A percentile compares a stretch with the other conserved stretches of the same genome.
These are phyloP conservation scores for Solanum rostratum DNA, from an alignment of 257 asterid genomes.

Conservation along the genomic window DNA sequence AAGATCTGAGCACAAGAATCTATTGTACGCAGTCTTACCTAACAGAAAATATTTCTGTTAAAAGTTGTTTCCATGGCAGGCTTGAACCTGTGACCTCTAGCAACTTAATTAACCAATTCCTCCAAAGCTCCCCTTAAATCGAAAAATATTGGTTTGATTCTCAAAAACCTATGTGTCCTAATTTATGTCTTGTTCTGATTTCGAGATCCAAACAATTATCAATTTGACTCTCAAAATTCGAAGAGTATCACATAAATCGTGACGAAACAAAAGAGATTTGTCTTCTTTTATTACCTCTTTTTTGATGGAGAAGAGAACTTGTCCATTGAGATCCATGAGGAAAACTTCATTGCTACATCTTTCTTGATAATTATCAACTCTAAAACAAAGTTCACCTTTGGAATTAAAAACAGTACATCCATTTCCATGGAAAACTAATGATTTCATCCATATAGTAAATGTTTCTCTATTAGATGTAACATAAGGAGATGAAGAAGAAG, in stretches of 20 bases:
- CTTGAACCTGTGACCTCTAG: too few relatives aligned
- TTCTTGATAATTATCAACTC: slow-evolving; percentile 71
- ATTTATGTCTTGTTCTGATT: not conserved
- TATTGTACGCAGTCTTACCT: too few relatives aligned
- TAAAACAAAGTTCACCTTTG: slow-evolving; percentile 48
- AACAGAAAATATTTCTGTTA: too few relatives aligned
- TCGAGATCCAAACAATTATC: not conserved
- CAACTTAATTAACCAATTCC: too few relatives aligned
- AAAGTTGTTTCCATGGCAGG: too few relatives aligned
- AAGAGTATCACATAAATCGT: not conserved
- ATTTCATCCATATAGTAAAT: slow-evolving; percentile 78
- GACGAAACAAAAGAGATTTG: not conserved
- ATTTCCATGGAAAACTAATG: slow-evolving; percentile 63
- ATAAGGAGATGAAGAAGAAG: slow-evolving; percentile 1
- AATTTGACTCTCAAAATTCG: not conserved
- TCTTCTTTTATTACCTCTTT: slow-evolving; percentile 31
- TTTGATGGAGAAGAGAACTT: slow-evolving; percentile 50
- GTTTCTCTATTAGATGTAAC: slow-evolving; percentile 30
- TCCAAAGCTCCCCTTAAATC: too few relatives aligned
- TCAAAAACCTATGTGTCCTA: not conserved
- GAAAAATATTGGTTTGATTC: too few relatives aligned
- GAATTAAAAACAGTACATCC: slow-evolving; percentile 73
- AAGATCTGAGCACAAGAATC: too few relatives aligned
- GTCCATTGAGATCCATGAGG: slow-evolving; percentile 63
- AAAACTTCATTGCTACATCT: slow-evolving; percentile 37